A percentile compares a stretch with the other conserved stretches of the same genome.
Evolutionary conservation across 1,139 yeast species (phyloP).

Genomic region (Nadsonia commutata): DNA sequence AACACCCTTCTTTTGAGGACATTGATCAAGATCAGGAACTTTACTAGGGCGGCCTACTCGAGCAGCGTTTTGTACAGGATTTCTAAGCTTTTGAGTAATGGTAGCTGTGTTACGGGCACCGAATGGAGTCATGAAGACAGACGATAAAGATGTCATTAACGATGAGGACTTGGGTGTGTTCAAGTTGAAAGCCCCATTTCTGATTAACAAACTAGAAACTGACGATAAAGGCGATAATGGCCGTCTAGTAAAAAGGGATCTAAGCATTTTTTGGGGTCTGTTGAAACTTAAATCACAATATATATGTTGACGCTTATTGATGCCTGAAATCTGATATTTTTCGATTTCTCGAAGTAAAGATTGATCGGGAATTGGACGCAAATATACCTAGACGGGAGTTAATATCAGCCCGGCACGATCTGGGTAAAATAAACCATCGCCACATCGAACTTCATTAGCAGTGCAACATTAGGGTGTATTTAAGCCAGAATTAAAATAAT

Average conservation of each 20-base stretch:
- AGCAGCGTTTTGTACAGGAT: background rate
- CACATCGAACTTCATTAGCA: background rate
- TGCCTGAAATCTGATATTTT: background rate
- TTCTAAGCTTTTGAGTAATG: background rate
- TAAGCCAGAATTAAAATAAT: background rate
- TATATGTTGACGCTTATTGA: background rate
- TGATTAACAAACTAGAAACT: background rate
- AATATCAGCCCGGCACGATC: background rate
- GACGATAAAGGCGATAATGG: background rate
- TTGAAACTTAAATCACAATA: background rate
- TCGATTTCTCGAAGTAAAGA: background rate
- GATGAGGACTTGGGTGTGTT: background rate
- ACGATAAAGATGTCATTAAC: background rate
- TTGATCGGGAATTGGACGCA: background rate
- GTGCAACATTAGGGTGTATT: background rate
- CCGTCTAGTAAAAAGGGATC: background rate
- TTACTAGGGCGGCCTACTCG: slow-evolving; percentile 16
- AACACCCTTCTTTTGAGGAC: slow-evolving; percentile 85
- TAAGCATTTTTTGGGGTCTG: background rate
- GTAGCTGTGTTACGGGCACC: background rate
- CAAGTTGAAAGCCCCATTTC: background rate
- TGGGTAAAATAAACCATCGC: background rate
- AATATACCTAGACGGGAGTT: background rate
- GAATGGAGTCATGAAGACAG: background rate
- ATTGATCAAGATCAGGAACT: slow-evolving; percentile 68